These are phyloP conservation scores for Fusarium xyrophilum DNA, from an alignment of 2,329 filamentous ascomycete species.

Conservation along the genomic window DNA sequence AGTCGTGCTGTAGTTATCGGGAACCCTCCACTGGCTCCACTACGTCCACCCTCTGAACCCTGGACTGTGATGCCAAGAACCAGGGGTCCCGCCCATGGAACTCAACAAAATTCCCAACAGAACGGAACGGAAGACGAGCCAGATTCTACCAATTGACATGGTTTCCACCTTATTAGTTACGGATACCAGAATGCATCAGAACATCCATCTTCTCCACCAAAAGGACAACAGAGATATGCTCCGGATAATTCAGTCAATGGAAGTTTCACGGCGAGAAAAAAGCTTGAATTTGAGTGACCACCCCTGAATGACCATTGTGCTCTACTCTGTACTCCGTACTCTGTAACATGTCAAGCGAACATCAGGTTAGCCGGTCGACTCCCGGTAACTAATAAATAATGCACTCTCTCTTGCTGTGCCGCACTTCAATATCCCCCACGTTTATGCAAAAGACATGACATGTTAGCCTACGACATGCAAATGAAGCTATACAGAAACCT, in stretches of 20 bases:
- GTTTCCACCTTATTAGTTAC: too few relatives aligned
- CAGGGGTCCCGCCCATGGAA: constrained; percentile 35
- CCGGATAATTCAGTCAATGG: constrained; percentile 1
- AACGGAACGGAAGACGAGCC: constrained; percentile 41
- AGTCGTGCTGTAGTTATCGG: constrained; percentile 12
- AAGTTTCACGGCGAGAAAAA: constrained; percentile 1
- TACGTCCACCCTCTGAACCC: constrained; percentile 31
- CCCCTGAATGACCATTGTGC: neutral
- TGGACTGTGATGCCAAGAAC: constrained; percentile 30
- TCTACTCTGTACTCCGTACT: too few relatives aligned
- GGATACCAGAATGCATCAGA: constrained; percentile 9
- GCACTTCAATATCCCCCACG: constrained; percentile 15
- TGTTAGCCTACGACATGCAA: constrained; percentile 8
- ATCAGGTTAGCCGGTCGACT: neutral
- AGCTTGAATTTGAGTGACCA: constrained; percentile 5
- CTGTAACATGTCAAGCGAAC: neutral
- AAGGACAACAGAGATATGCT: constrained; percentile 3
- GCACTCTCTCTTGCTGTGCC: constrained; percentile 5
- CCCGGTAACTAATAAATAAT: too few relatives aligned
- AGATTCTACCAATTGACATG: constrained; percentile 4
- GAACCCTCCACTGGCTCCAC: constrained; percentile 4
- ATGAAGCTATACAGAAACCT: constrained; percentile 10
- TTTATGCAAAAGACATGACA: constrained; percentile 1
- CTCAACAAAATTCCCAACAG: constrained; percentile 51
- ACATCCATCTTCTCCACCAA: constrained; percentile 16